Evolutionary conservation across 331 rosid species (phyloP), one percentile per base, ranked within the genome.

Genomic region (Malus hybrid): DNA sequence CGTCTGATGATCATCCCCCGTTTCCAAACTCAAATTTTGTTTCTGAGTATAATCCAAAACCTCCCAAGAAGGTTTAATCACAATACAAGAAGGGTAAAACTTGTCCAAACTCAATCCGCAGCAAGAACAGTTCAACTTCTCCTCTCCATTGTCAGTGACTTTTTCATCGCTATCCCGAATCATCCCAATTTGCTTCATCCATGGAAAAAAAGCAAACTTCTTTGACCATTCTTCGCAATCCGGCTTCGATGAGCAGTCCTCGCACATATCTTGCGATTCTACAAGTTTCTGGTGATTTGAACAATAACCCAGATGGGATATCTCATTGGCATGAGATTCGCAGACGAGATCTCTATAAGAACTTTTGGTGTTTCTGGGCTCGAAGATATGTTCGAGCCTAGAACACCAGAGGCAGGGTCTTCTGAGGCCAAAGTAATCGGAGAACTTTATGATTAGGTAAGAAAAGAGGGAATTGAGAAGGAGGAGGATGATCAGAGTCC

Each of bases 351-450:
- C 98, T 81, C 82, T 86, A 52, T 85, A 87, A 36, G 84, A 81
- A 54, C 4, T 80, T 12, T 36, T 71, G 29, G 60, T 66, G 65
- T 83, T 86, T 7, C 68, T 79, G 2, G 92, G 89, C 79, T 89
- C 94, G 16, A 95, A 60, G 76, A 92, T 68, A 66, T 85, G 99
- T 80, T 95, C 99, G 33, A 95, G 85, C 72, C 98, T 89, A 3
- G 93, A 86, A 66, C 99, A 95, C 93, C 91, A 92, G 4, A 90
- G 60, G 82, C 99, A 95, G 5, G 99, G 99, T 19, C 80, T 85
- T 76, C 89, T 87, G 18, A 95, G 98, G 80, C 98, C 98, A 75
- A 95, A 95, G 80, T 65, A 89, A 73, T 90, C 91, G 10, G 98
- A 88, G 57, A 90, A 92, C 72, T 90, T 95, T 10, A 84, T 57